These are phyloP conservation scores for Arthrocladium fulminans DNA, from an alignment of 2,329 filamentous ascomycete species.

Conservation along the genomic window DNA sequence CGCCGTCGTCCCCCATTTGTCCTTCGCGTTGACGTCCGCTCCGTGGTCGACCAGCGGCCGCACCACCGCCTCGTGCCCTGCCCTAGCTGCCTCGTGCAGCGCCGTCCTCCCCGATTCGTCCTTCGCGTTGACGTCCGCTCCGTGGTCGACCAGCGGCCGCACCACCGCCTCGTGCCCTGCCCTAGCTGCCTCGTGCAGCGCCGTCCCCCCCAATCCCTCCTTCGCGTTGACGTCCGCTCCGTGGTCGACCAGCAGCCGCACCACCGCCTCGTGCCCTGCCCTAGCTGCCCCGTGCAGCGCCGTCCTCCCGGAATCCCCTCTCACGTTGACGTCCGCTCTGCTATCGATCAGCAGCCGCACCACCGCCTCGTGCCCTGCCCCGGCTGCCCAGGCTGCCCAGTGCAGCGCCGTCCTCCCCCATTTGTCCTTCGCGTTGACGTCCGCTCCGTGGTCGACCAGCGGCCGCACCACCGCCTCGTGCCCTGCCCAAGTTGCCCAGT, in stretches of 20 bases:
- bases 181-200: slow-evolving; percentile 1
- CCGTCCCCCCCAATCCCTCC: not conserved
- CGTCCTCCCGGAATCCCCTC: not conserved
- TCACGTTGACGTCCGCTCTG: no score
- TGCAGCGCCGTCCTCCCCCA: no score
- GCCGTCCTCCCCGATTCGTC: slow-evolving; percentile 1
- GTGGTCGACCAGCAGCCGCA: not conserved
- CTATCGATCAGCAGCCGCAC: no score
- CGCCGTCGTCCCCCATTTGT: not conserved
- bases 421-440: no score
- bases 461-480: not conserved
- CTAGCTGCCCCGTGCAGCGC: slow-evolving; percentile 1
- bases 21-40: not conserved
- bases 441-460: not conserved
- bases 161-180: not conserved
- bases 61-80: slow-evolving; percentile 1
- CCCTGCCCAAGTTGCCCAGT: not conserved
- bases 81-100: slow-evolving; percentile 1
- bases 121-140: not conserved
- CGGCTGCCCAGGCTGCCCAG: no score
- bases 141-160: not conserved
- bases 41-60: not conserved
- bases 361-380: no score
- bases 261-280: not conserved
- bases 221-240: slow-evolving; percentile 4